Evolutionary conservation across 75 land plant genomes (phyloP).

Genomic region (Larix kaempferi): DNA sequence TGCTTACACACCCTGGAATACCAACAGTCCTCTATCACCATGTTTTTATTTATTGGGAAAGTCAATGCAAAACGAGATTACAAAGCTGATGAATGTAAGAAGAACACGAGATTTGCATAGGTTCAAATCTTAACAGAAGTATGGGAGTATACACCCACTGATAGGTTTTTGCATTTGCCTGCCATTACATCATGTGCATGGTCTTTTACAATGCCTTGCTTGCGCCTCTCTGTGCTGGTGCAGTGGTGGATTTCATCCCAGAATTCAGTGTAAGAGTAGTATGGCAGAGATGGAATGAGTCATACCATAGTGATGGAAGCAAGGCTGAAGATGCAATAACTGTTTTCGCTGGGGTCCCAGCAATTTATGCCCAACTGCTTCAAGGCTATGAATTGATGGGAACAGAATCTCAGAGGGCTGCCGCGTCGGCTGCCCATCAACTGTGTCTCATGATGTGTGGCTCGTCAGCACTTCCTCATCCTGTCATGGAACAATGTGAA

Average conservation of each 20-base stretch:
- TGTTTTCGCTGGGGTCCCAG: conserved; percentile 78
- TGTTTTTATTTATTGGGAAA: no score
- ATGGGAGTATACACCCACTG: conserved; percentile 30
- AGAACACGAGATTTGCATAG: no score
- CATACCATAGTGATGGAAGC: conserved; percentile 28
- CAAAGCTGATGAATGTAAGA: no score
- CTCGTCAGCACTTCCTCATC: conserved; percentile 94
- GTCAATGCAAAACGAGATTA: no score
- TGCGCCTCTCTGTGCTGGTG: conserved; percentile 34
- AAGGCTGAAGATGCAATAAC: conserved; percentile 31
- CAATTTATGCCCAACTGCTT: conserved; percentile 83
- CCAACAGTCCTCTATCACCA: no score
- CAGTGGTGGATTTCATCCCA: conserved; percentile 44
- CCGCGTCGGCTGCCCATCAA: conserved; percentile 75
- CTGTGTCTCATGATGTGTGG: conserved; percentile 99
- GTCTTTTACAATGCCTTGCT: conserved; percentile 38
- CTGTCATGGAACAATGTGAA: conserved; percentile 96
- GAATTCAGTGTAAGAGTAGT: conserved; percentile 44
- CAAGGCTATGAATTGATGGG: conserved; percentile 96
- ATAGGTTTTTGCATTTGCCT: conserved; percentile 42
- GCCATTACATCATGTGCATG: conserved; percentile 48
- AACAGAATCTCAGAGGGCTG: conserved; percentile 49
- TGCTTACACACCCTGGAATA: no score
- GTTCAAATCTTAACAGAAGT: conserved; percentile 35
- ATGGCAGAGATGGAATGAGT: conserved; percentile 52